A percentile compares a stretch with the other conserved stretches of the same genome.
phyloP scores from a whole-genome alignment of 768 basidiomycete species.

The Lactifluus echinatus region DNA sequence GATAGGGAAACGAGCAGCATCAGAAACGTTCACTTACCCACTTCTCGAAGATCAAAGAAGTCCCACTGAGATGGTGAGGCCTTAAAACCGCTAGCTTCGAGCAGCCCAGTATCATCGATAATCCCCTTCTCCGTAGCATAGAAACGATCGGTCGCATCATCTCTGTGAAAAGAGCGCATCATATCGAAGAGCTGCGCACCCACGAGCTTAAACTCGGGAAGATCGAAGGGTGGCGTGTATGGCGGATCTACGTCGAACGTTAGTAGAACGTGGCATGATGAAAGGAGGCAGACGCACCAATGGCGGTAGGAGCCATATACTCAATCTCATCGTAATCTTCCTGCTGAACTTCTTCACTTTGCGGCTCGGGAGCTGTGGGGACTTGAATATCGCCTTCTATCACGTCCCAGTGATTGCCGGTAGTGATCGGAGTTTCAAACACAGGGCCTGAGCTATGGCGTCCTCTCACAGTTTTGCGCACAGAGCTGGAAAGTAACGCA shows the following conservation, averaged over 20 bases:
- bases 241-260: conserved; percentile 28
- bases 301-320: conserved; percentile 46
- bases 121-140: conserved; percentile 19
- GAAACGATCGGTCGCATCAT: conserved; percentile 27
- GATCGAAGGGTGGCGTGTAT: conserved; percentile 40
- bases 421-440: conserved; percentile 60
- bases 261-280: not conserved
- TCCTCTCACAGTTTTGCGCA: conserved; percentile 51
- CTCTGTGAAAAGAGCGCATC: conserved; percentile 29
- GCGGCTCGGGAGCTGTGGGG: conserved; percentile 21
- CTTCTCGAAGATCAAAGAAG: conserved; percentile 6
- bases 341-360: conserved; percentile 17
- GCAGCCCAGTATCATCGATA: conserved; percentile 8
- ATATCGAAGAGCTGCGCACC: conserved; percentile 32
- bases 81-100: conserved; percentile 12
- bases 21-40: conserved; percentile 8
- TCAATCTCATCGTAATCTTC: conserved; percentile 42
- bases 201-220: conserved; percentile 40
- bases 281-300: conserved; percentile 31
- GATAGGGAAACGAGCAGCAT: not conserved
- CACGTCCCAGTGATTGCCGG: conserved; percentile 69
- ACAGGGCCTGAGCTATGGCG: conserved; percentile 41
- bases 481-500: conserved; percentile 55
- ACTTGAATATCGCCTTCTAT: conserved; percentile 43
- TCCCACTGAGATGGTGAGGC: conserved; percentile 10